Evolutionary conservation across 176 grass and related monocot species (phyloP), one percentile per base, ranked within the genome.

Genomic region (Zoysia japonica): DNA sequence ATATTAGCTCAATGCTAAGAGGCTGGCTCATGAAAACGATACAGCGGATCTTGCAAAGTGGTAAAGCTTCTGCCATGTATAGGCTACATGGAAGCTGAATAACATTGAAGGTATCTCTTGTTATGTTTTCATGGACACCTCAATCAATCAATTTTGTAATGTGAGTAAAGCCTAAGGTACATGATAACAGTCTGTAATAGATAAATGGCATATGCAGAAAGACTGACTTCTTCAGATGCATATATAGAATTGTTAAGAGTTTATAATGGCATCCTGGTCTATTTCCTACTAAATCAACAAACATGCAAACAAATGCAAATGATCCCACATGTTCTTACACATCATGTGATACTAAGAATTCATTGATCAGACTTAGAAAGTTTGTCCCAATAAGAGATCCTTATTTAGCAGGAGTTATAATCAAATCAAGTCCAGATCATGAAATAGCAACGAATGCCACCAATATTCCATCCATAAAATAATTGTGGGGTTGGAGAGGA

Each of bases 381-480:
- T 47, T 52, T 9, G 9, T 12, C 74, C 41, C 8, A 43, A 61
- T 37, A 78, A 71, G 19, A 71, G 7, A 60, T 70, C 44, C 2
- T 42, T 5, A 69, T 60, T 67, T 80, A 74, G 69, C 50, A 74
- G 2, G 7, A 67, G 77, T 36, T 75, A 68, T 63, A 61, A 81
- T 76, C 19, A 70, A 69, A 70, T 69, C 80, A 61, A 11, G 16
- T 47, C 43, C n/a, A 47, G 38, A 14, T 46, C n/a, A 49, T 47
- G 14, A 70, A 63, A 54, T 76, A 50, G 70, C 38, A 75, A 71
- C 5, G 37, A 39, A 70, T 82, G 64, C 72, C 76, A 71, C 59
- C 66, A 78, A 41, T 44, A 68, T 35, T 66, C 7, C 65, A 87
- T 57, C 20, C 39, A 65, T 47, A 4, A 49, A 87, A 63, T 5